Base-by-base conservation (phyloP, 2,329 filamentous ascomycete genomes). In the Verticillium klebahnii region DNA sequence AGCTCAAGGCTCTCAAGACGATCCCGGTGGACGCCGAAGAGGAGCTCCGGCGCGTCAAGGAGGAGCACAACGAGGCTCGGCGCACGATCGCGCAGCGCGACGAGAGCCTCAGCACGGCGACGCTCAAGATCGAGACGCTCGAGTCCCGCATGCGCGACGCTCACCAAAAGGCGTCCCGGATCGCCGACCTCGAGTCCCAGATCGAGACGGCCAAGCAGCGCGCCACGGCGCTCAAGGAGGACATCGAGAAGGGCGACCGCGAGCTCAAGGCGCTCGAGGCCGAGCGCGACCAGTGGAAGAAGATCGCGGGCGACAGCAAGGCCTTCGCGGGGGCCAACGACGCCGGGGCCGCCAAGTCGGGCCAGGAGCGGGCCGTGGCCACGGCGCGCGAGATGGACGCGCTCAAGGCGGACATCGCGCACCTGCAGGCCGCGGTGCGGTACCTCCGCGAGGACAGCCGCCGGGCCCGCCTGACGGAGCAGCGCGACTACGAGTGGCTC, bases 81-180 rank as follows among this genome's bases (percentile, higher is more conserved):
- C 87, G 89, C 60, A 82, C 85, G 3, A 83, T 92, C 62, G 87
- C 89, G 1, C 84, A 89, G 65, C 88, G 89, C 65, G 92, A 97
- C 67, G 91, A 93, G 72, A 88, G 89, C 39, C 85, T 96, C 59
- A 93, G 96, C 73, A 94, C 96, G 62, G 85, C 91, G 29, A 85
- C 89, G n/a, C 89, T 97, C 67, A 93, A 95, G 74, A 96, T 97
- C 67, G 94, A 97, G 75, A 91, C 95, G 50, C 86, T 98, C 40
- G 91, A 96, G 74, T 91, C 91, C 8, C 85, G 92, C 62, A 93
- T 95, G 88, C 87, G 89, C 62, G 93, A 96, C 70, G 91, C 91
- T 6, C 87, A 88, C 66, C 87, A 90, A 72, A 93, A 94, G 75
- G 86, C 90, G 15, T 85, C 87, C 58, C 83, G 83, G 59, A 90